A percentile compares a stretch with the other conserved stretches of the same genome.
phyloP scores from a whole-genome alignment of 371 early-diverging fungal genomes.

The Synchytrium microbalum region DNA sequence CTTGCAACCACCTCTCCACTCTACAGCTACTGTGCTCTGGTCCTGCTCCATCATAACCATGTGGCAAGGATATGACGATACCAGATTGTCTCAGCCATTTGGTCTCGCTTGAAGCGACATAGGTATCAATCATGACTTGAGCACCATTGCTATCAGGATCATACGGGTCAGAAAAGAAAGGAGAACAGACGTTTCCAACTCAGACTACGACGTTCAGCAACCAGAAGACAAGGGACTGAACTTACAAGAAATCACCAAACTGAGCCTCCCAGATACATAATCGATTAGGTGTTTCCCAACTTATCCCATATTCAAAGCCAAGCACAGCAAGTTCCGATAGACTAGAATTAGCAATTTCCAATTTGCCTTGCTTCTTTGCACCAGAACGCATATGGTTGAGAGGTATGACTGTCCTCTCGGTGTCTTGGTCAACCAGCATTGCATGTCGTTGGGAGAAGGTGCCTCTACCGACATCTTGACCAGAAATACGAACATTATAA shows the following conservation, averaged over 20 bases:
- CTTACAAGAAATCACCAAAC: constrained; percentile 72
- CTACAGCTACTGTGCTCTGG: constrained; percentile 90
- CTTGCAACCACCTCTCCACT: constrained; percentile 93
- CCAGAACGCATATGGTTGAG: constrained; percentile 54
- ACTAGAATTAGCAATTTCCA: constrained; percentile 85
- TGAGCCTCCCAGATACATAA: constrained; percentile 96
- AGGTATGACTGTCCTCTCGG: constrained; percentile 67
- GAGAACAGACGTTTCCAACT: background rate
- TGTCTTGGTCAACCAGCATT: constrained; percentile 70
- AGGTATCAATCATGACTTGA: constrained; percentile 92
- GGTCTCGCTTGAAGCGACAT: constrained; percentile 75
- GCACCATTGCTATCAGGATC: constrained; percentile 78
- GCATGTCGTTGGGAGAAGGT: constrained; percentile 96
- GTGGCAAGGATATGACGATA: constrained; percentile 85
- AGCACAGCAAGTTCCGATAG: constrained; percentile 90
- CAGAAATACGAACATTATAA: constrained; percentile 81
- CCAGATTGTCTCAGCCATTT: constrained; percentile 93
- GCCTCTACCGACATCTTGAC: constrained; percentile 96
- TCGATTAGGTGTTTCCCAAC: constrained; percentile 73
- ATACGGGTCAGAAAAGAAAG: background rate
- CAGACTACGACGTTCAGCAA: background rate
- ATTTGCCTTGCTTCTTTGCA: constrained; percentile 40
- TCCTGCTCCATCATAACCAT: constrained; percentile 95
- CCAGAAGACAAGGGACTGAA: background rate
- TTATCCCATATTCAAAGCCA: constrained; percentile 92